phyloP scores from a whole-genome alignment of 1,284 basidiomycete species.

The Cryptococcus amylolentus region DNA sequence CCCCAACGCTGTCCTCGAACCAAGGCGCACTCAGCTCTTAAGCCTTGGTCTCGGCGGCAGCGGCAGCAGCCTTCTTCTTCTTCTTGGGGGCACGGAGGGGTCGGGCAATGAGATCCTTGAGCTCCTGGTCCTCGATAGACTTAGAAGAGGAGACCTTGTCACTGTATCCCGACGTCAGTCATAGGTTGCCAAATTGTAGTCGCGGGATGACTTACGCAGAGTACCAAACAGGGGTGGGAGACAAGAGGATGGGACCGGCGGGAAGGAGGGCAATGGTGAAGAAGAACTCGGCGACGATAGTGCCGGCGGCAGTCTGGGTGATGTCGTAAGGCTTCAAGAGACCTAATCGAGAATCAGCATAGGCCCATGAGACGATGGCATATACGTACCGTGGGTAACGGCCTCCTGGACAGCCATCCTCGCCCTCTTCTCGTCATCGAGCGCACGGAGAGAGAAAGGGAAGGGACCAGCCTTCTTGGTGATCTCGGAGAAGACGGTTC shows the following conservation, averaged over 20 bases:
- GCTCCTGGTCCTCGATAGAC: constrained; percentile 78
- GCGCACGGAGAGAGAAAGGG: constrained; percentile 90
- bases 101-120: constrained; percentile 72
- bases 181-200: neutral
- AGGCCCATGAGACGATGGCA: neutral
- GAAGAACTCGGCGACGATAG: constrained; percentile 88
- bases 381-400: constrained; percentile 68
- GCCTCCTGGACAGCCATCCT: constrained; percentile 95
- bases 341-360: constrained; percentile 17
- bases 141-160: constrained; percentile 83
- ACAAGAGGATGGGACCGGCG: constrained; percentile 73
- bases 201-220: constrained; percentile 57
- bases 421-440: constrained; percentile 93
- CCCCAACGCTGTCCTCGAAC: too few species aligned
- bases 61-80: constrained; percentile 67
- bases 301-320: constrained; percentile 68
- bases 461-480: constrained; percentile 96
- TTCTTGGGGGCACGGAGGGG: constrained; percentile 86
- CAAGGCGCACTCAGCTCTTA: neutral
- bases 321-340: constrained; percentile 50
- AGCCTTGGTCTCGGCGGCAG: constrained; percentile 37
- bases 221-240: constrained; percentile 64
- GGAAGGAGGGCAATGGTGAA: constrained; percentile 86
- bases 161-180: constrained; percentile 15
- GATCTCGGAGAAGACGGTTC: constrained; percentile 91